phyloP scores from a whole-genome alignment of 2,329 filamentous ascomycete genomes.

The Fusarium aywerte region DNA sequence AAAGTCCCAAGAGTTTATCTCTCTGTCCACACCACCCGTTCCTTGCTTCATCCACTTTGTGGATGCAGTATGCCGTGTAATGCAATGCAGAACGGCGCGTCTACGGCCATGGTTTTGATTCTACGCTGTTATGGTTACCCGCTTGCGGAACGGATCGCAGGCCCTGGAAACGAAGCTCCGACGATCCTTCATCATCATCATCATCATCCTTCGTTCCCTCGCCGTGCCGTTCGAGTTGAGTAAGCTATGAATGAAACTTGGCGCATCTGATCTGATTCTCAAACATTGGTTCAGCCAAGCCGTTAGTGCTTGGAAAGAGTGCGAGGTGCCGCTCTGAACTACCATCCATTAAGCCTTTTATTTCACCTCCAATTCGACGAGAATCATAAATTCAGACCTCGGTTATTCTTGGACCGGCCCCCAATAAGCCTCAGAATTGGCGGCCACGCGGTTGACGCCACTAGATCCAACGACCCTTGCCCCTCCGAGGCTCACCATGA shows the following conservation, averaged over 20 bases:
- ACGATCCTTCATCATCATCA: slow-evolving; percentile 27
- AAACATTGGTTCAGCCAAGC: not conserved
- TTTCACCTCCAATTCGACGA: not conserved
- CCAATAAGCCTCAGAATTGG: slow-evolving; percentile 27
- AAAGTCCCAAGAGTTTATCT: slow-evolving; percentile 12
- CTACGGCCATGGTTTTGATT: not conserved
- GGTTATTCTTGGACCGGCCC: slow-evolving; percentile 18
- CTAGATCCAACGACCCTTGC: slow-evolving; percentile 25
- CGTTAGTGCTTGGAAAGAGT: not conserved
- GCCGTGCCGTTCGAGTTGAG: slow-evolving; percentile 3
- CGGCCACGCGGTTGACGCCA: slow-evolving; percentile 34
- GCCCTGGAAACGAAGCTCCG: slow-evolving; percentile 25
- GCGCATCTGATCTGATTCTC: slow-evolving; percentile 3
- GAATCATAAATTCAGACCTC: slow-evolving; percentile 18
- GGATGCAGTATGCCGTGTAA: slow-evolving; percentile 12
- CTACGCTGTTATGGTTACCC: not conserved
- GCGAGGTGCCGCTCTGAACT: slow-evolving; percentile 11
- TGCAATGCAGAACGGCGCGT: slow-evolving; percentile 1
- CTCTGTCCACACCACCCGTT: slow-evolving; percentile 25
- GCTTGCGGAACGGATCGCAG: slow-evolving; percentile 28
- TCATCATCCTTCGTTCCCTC: not conserved
- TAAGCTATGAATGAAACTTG: slow-evolving; percentile 4
- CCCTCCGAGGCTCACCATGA: not conserved
- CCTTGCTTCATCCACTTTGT: slow-evolving; percentile 28
- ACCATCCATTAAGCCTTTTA: slow-evolving; percentile 9